phyloP scores from a whole-genome alignment of 2,329 filamentous ascomycete genomes.

The Fusarium redolens region DNA sequence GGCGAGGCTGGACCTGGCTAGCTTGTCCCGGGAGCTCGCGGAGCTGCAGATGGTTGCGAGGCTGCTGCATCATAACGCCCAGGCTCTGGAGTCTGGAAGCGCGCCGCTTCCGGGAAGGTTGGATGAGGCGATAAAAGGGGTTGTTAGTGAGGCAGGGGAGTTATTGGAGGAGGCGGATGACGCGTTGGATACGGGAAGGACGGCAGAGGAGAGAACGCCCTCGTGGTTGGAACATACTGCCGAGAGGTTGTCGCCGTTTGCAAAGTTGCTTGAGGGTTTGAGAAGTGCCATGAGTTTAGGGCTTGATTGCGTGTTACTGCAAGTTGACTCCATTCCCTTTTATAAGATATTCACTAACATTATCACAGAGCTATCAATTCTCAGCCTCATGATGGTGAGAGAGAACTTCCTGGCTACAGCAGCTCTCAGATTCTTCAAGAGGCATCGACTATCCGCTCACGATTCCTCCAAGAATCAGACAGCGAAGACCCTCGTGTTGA shows the following conservation, averaged over 20 bases:
- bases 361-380: constrained; percentile 36
- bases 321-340: neutral
- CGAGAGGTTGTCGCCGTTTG: constrained; percentile 36
- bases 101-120: constrained; percentile 25
- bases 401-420: constrained; percentile 44
- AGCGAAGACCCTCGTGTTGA: constrained; percentile 38
- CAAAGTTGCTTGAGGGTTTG: constrained; percentile 31
- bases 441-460: constrained; percentile 32
- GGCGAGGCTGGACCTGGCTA: constrained; percentile 39
- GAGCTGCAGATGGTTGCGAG: constrained; percentile 44
- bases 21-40: constrained; percentile 44
- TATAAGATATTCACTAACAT: neutral
- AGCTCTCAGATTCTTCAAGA: constrained; percentile 45
- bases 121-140: constrained; percentile 23
- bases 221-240: constrained; percentile 42
- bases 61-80: constrained; percentile 41
- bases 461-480: constrained; percentile 29
- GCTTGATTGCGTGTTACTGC: constrained; percentile 38
- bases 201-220: constrained; percentile 18
- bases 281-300: constrained; percentile 42
- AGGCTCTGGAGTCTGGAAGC: constrained; percentile 24
- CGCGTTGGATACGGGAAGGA: constrained; percentile 28
- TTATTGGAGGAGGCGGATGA: constrained; percentile 41
- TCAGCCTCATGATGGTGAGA: constrained; percentile 27
- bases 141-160: constrained; percentile 32